Evolutionary conservation across 2,329 filamentous ascomycete species (phyloP).

Genomic region (Diplocarpon mali): DNA sequence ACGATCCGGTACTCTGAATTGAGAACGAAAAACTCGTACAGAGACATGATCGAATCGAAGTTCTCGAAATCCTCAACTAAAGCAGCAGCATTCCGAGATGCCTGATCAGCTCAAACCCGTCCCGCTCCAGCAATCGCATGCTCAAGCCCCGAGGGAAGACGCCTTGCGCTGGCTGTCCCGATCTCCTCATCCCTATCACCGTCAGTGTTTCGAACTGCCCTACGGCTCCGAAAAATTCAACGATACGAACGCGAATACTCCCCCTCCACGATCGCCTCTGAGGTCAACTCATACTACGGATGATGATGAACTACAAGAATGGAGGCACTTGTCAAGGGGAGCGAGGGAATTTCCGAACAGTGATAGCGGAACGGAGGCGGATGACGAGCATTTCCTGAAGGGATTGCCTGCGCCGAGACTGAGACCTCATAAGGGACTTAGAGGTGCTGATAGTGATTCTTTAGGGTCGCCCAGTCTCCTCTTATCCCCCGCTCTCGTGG

Average conservation of each 20-base stretch:
- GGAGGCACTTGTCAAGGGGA: slow-evolving; percentile 12
- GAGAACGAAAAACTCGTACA: too few species aligned
- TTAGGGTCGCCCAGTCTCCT: slow-evolving; percentile 46
- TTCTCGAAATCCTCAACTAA: slow-evolving; percentile 9
- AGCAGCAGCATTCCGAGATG: slow-evolving; percentile 18
- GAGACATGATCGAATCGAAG: slow-evolving; percentile 17
- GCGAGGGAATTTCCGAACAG: slow-evolving; percentile 44
- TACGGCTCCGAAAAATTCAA: slow-evolving; percentile 35
- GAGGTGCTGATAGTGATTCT: slow-evolving; percentile 43
- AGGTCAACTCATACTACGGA: slow-evolving; percentile 22
- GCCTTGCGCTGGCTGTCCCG: slow-evolving; percentile 30
- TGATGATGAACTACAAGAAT: slow-evolving; percentile 25
- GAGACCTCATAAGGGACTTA: slow-evolving; percentile 66
- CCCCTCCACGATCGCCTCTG: slow-evolving; percentile 18
- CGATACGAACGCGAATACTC: slow-evolving; percentile 7
- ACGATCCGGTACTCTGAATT: too few species aligned
- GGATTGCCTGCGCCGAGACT: slow-evolving; percentile 71
- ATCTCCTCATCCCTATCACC: slow-evolving; percentile 59
- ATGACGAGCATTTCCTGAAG: slow-evolving; percentile 84
- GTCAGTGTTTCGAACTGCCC: slow-evolving; percentile 43
- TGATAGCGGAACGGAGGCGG: slow-evolving; percentile 89
- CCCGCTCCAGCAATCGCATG: slow-evolving; percentile 14
- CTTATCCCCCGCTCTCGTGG: slow-evolving; percentile 36
- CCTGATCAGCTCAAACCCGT: slow-evolving; percentile 19
- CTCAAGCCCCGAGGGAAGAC: slow-evolving; percentile 18